A percentile compares a stretch with the other conserved stretches of the same genome.
Conservation (phyloP, 371 early-diverging fungal species). For the Catenaria anguillulae region DNA sequence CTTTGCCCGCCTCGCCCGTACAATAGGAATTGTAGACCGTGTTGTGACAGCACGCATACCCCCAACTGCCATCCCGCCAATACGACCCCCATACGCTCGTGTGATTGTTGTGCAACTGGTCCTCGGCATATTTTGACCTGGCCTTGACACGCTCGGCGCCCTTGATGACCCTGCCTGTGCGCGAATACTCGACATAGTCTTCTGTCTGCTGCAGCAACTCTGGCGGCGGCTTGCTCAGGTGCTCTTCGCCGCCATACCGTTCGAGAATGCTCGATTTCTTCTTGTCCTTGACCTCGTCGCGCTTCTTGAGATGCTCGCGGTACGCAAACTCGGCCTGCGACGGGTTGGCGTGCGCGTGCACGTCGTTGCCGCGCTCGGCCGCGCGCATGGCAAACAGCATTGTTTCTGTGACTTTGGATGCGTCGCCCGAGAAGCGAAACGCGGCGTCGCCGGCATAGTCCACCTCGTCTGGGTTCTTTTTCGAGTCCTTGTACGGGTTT, state of each 20-base stretch:
- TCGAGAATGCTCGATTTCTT: slow-evolving; percentile 61
- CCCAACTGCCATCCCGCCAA: slow-evolving; percentile 91
- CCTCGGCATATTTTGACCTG: slow-evolving; percentile 74
- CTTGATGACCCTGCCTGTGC: slow-evolving; percentile 72
- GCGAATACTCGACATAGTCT: slow-evolving; percentile 90
- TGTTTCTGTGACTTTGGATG: slow-evolving; percentile 47
- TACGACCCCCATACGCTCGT: slow-evolving; percentile 84
- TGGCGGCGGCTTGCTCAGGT: slow-evolving; percentile 75
- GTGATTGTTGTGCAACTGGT: slow-evolving; percentile 71
- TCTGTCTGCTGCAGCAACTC: slow-evolving; percentile 75
- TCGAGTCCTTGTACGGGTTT: slow-evolving; percentile 62
- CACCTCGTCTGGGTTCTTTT: slow-evolving; percentile 25
- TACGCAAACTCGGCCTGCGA: slow-evolving; percentile 81
- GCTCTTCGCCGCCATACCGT: slow-evolving; percentile 89
- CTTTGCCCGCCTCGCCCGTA: slow-evolving; percentile 61
- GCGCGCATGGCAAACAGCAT: slow-evolving; percentile 90
- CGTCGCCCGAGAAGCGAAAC: slow-evolving; percentile 71
- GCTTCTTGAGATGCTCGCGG: slow-evolving; percentile 67
- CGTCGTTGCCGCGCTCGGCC: slow-evolving; percentile 60
- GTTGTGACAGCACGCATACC: slow-evolving; percentile 83
- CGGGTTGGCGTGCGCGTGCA: slow-evolving; percentile 86
- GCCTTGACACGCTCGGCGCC: slow-evolving; percentile 63
- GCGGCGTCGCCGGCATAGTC: slow-evolving; percentile 83
- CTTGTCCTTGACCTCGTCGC: slow-evolving; percentile 51
- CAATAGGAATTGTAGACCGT: slow-evolving; percentile 62